phyloP scores from a whole-genome alignment of 163 green algal species.

The Picocystis sp. region DNA sequence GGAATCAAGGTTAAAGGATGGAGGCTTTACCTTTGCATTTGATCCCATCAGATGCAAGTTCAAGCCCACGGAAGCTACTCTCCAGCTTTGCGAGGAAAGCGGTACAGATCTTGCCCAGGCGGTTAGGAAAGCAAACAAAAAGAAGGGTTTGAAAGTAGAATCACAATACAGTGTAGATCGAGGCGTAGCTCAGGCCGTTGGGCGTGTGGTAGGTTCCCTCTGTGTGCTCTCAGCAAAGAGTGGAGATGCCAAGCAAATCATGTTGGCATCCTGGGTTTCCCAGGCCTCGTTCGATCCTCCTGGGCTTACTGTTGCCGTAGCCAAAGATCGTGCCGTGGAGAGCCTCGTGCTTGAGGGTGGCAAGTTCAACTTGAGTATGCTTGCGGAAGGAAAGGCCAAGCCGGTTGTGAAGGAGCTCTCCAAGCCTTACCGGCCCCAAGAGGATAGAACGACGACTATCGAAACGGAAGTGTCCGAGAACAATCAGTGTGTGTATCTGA shows the following conservation, averaged over 20 bases:
- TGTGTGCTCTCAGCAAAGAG: slow-evolving; percentile 67
- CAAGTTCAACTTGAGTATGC: slow-evolving; percentile 61
- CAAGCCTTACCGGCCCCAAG: slow-evolving; percentile 57
- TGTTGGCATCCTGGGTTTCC: slow-evolving; percentile 61
- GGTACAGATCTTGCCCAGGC: slow-evolving; percentile 69
- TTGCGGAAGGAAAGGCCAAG: slow-evolving; percentile 44
- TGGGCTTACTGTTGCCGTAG: slow-evolving; percentile 65
- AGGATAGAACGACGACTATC: slow-evolving; percentile 59
- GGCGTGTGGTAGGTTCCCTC: slow-evolving; percentile 70
- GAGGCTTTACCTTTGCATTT: slow-evolving; percentile 71
- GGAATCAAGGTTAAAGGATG: slow-evolving; percentile 38
- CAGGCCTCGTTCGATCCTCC: slow-evolving; percentile 83
- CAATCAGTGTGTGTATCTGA: slow-evolving; percentile 18
- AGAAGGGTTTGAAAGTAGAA: slow-evolving; percentile 17
- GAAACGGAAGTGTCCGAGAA: slow-evolving; percentile 19
- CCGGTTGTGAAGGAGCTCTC: slow-evolving; percentile 39
- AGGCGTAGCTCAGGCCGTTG: slow-evolving; percentile 50
- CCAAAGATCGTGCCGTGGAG: slow-evolving; percentile 78
- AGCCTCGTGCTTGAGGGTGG: slow-evolving; percentile 37
- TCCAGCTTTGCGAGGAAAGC: slow-evolving; percentile 69
- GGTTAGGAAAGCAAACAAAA: slow-evolving; percentile 40
- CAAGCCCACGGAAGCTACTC: slow-evolving; percentile 44
- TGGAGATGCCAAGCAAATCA: slow-evolving; percentile 52
- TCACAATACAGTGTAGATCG: slow-evolving; percentile 1
- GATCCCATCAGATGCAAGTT: slow-evolving; percentile 82